Evolutionary conservation across 2,329 filamentous ascomycete genomes (phyloP).

Genomic region (Aplosporella prunicola): DNA sequence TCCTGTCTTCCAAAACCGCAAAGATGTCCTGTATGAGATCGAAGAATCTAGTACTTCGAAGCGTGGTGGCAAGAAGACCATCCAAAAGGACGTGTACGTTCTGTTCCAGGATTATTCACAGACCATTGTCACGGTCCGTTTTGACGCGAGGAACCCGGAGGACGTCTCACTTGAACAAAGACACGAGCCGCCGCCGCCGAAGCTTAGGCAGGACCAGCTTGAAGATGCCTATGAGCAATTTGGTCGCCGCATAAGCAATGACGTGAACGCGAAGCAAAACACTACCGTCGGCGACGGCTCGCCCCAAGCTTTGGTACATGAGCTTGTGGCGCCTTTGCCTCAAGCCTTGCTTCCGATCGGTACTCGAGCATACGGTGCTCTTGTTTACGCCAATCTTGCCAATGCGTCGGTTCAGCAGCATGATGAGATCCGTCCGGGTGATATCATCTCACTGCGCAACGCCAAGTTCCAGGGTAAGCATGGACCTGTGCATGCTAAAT

Average conservation of each 20-base stretch:
- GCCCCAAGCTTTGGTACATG: slow-evolving; percentile 64
- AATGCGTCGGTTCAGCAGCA: slow-evolving; percentile 85
- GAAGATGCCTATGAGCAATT: slow-evolving; percentile 76
- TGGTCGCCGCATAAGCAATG: slow-evolving; percentile 66
- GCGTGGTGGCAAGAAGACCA: slow-evolving; percentile 57
- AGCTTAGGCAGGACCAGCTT: slow-evolving; percentile 83
- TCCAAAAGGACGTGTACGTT: slow-evolving; percentile 77
- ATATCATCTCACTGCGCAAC: slow-evolving; percentile 88
- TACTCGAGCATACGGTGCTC: slow-evolving; percentile 78
- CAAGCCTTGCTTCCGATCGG: slow-evolving; percentile 75
- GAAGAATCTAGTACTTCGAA: slow-evolving; percentile 66
- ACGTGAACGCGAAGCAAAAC: slow-evolving; percentile 63
- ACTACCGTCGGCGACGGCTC: slow-evolving; percentile 76
- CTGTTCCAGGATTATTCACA: slow-evolving; percentile 95
- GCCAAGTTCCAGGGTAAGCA: slow-evolving; percentile 92
- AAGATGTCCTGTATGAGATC: slow-evolving; percentile 72
- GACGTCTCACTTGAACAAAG: slow-evolving; percentile 73
- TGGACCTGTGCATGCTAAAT: slow-evolving; percentile 91
- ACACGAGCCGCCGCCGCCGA: slow-evolving; percentile 73
- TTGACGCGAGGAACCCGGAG: slow-evolving; percentile 62
- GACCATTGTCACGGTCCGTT: slow-evolving; percentile 73
- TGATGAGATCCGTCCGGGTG: slow-evolving; percentile 87
- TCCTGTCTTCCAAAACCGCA: slow-evolving; percentile 70
- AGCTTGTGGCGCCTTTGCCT: slow-evolving; percentile 64
- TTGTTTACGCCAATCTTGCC: slow-evolving; percentile 89